Evolutionary conservation across 768 basidiomycete genomes (phyloP), one percentile per base, ranked within the genome.

Genomic region (Tephrocybe sp.): DNA sequence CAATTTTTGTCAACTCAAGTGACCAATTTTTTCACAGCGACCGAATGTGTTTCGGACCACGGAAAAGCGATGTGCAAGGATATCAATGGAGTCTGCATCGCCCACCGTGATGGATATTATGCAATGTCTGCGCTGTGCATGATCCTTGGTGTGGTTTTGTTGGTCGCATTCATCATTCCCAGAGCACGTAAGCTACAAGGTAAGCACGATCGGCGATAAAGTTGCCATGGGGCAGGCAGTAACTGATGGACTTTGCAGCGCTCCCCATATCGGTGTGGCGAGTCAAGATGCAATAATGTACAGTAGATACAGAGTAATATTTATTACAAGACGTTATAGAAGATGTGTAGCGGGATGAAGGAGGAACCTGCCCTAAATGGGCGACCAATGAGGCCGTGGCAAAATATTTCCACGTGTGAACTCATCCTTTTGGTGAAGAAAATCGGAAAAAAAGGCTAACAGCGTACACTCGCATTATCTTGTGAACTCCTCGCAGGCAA

Each of bases 21-120:
- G 25, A 5, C 23, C 15, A 9, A 47, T n/a, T 12, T 21, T 45
- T 50, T 14, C 50, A 43, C 21, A 93, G 91, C 85, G 17, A 70
- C 80, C 11, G 96, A 98, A 67, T 98, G 97, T 68, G 88, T 94
- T 30, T 92, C 93, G 4, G 96, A 98, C 11, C 85, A 86, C 52
- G 97, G 96, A 20, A 96, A 94, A 64, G 73, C 79, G 6, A 68
- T 76, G 4, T 98, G 97, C 68, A 73, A 78, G 18, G 80, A 83
- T 2, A 74, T 90, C 47, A 85, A 80, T 10, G 97, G 97, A 0
- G 69, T 75, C 34, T 99, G 97, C 67, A 73, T 89, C 43, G 90
- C 86, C 1, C 84, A 90, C 67, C 79, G 79, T 20, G 97, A 99
- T 68, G 97, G 97, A 10, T 98, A 96, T 69, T 98, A 94, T 68